These are phyloP conservation scores for Candida railenensis DNA, from an alignment of 805 yeast species.

Conservation along the genomic window DNA sequence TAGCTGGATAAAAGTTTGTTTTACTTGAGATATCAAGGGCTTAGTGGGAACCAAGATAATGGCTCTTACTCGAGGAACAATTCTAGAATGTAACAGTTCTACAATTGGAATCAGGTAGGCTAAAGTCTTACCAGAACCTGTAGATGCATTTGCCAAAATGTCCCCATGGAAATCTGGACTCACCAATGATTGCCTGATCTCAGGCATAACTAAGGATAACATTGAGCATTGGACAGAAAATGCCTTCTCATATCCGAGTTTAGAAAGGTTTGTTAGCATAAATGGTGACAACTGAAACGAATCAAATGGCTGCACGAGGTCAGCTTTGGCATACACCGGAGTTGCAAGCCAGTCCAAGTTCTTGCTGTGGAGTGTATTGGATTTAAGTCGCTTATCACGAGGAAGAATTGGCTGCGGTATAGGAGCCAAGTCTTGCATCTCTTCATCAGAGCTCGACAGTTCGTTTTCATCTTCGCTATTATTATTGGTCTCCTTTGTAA, in stretches of 20 bases:
- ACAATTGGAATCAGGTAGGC: constrained; percentile 85
- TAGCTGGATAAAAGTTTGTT: constrained; percentile 56
- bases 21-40: constrained; percentile 82
- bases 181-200: not conserved
- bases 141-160: constrained; percentile 84
- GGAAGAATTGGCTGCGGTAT: constrained; percentile 83
- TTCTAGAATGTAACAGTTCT: constrained; percentile 59
- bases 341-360: constrained; percentile 65
- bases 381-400: constrained; percentile 40
- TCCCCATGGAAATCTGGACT: constrained; percentile 67
- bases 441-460: constrained; percentile 17
- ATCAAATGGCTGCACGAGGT: constrained; percentile 44
- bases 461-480: constrained; percentile 22
- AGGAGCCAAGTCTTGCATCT: constrained; percentile 52
- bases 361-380: constrained; percentile 24
- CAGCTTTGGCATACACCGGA: constrained; percentile 58
- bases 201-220: constrained; percentile 46
- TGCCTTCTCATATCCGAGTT: constrained; percentile 51
- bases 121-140: constrained; percentile 95
- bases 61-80: constrained; percentile 73
- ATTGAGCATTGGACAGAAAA: constrained; percentile 78
- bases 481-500: constrained; percentile 11
- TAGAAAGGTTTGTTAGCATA: constrained; percentile 46
- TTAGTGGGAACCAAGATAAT: constrained; percentile 86
- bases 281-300: constrained; percentile 45